Evolutionary conservation across 176 grass and related monocot genomes (phyloP).

Genomic region (Chrysopogon serrulatus): DNA sequence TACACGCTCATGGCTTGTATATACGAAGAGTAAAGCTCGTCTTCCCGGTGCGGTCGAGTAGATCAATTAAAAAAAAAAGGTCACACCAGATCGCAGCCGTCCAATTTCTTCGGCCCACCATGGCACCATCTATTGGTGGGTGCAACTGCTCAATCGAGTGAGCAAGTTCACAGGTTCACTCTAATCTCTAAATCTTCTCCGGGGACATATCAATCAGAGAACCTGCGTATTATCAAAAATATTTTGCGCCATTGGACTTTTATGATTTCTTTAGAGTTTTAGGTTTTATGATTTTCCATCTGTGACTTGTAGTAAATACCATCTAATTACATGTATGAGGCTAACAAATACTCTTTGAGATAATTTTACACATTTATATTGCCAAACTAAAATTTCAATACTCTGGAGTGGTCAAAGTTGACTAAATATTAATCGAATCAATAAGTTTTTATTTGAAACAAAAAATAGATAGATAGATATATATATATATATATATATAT

Average conservation of each 20-base stretch:
- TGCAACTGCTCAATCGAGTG: background rate
- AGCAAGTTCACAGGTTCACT: background rate
- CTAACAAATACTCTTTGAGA: too few relatives aligned
- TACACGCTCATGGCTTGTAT: background rate
- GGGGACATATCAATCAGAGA: background rate
- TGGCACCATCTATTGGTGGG: conserved; percentile 29
- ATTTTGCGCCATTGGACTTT: background rate
- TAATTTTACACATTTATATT: too few relatives aligned
- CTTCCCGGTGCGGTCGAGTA: background rate
- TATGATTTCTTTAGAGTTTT: too few relatives aligned
- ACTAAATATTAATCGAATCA: too few relatives aligned
- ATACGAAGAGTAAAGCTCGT: background rate
- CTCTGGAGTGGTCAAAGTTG: too few relatives aligned
- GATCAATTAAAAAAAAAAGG: too few relatives aligned
- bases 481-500: too few relatives aligned
- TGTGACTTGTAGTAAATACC: background rate
- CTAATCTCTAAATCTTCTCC: background rate
- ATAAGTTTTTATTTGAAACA: too few relatives aligned
- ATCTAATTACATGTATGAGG: background rate
- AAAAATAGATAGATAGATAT: too few relatives aligned
- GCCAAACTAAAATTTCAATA: too few relatives aligned
- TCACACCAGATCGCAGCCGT: conserved; percentile 6
- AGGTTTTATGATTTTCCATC: background rate
- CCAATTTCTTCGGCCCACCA: background rate
- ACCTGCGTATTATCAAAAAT: background rate